Percentiles rank a stretch among this genome's conserved stretches.
Conservation (phyloP, 1,139 yeast genomes). For the Zygosaccharomyces pseudobailii region DNA sequence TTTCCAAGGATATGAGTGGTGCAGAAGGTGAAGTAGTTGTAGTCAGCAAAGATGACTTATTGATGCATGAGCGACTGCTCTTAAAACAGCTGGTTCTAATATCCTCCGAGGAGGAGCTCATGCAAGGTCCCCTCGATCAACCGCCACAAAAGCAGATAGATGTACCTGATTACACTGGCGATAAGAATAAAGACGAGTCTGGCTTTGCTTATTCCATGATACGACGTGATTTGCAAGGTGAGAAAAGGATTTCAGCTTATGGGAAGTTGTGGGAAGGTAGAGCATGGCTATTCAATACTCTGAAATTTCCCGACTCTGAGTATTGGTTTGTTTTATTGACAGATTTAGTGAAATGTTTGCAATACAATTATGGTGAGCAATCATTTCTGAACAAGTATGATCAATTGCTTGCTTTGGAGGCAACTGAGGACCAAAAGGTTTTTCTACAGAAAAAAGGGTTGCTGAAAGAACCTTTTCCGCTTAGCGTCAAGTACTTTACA, state of each 20-base stretch:
- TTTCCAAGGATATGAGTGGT: slow-evolving; percentile 2
- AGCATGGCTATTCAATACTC: slow-evolving; percentile 70
- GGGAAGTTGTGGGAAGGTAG: slow-evolving; percentile 72
- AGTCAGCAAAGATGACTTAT: slow-evolving; percentile 4
- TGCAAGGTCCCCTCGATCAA: slow-evolving; percentile 18
- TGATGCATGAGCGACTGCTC: slow-evolving; percentile 15
- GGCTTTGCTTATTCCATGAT: slow-evolving; percentile 15
- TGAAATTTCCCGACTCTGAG: slow-evolving; percentile 32
- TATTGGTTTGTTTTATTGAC: slow-evolving; percentile 20
- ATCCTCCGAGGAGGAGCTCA: slow-evolving; percentile 15
- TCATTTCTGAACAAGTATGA: slow-evolving; percentile 16
- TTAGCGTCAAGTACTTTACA: slow-evolving; percentile 15
- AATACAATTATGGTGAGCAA: slow-evolving; percentile 12
- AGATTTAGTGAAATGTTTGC: slow-evolving; percentile 20
- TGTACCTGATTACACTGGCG: slow-evolving; percentile 35
- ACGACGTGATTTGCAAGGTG: slow-evolving; percentile 70
- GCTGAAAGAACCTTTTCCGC: slow-evolving; percentile 1
- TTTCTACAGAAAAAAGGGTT: slow-evolving; percentile 12
- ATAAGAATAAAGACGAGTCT: slow-evolving; percentile 7
- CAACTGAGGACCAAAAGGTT: slow-evolving; percentile 12
- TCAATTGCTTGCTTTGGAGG: slow-evolving; percentile 20
- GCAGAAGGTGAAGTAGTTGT: slow-evolving; percentile 6
- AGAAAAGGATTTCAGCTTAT: slow-evolving; percentile 57
- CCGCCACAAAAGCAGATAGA: slow-evolving; percentile 15
- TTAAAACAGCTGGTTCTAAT: slow-evolving; percentile 12